phyloP scores from a whole-genome alignment of 257 asterid species.

The Nicotiana knightiana region DNA sequence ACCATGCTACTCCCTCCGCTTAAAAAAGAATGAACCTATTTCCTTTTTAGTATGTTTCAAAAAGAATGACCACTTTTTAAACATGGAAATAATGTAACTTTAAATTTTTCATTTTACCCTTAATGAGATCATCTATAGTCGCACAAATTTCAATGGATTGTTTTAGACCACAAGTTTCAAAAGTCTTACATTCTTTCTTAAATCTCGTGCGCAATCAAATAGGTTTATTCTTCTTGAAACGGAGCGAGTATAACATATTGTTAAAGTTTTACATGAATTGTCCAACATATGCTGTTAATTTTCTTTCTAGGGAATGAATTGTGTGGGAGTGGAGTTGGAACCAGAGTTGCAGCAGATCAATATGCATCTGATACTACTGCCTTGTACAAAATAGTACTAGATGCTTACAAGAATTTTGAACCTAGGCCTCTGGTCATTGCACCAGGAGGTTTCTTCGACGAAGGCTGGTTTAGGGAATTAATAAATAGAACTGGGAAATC shows the following conservation, averaged over 20 bases:
- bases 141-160: too few species aligned
- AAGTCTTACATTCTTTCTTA: too few species aligned
- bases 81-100: too few species aligned
- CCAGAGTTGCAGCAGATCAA: constrained; percentile 34
- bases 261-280: not conserved
- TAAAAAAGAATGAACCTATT: too few species aligned
- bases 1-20: not conserved
- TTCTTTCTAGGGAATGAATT: constrained; percentile 54
- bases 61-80: too few species aligned
- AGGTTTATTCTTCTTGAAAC: not conserved
- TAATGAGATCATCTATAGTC: too few species aligned
- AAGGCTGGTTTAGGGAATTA: constrained; percentile 40
- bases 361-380: constrained; percentile 46
- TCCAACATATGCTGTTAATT: not conserved
- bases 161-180: too few species aligned
- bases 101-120: too few species aligned
- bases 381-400: constrained; percentile 27
- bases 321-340: constrained; percentile 60
- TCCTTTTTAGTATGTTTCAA: too few species aligned
- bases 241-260: not conserved
- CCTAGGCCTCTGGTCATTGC: constrained; percentile 37
- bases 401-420: constrained; percentile 29
- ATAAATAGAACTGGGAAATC: constrained; percentile 26
- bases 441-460: constrained; percentile 65
- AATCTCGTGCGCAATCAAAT: too few species aligned